Base-by-base conservation (phyloP, 257 asterid species). In the Petrea volubilis region DNA sequence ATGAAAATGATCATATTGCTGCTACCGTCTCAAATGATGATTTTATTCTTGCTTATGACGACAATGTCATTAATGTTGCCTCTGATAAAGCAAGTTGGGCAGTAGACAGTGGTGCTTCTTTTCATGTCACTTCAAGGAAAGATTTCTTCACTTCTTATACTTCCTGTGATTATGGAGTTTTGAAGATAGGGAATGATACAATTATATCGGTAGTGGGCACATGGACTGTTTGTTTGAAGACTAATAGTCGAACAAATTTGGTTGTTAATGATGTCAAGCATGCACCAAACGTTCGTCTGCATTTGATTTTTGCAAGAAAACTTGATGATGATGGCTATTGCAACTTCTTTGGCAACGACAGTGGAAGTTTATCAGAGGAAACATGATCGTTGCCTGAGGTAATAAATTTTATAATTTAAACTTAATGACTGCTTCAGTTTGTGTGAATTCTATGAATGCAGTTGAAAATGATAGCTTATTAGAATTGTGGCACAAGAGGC, bases 271-370 rank as follows among this genome's bases (percentile, higher is more conserved):
- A 44, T 44, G 51, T 44, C 51, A 15, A 44, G 21, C 51, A 44
- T 44, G 51, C 51, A 8, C 51, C 51, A 8, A 44, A 13, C 13
- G 17, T 44, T 2, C 17, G 51, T 44, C 14, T 44, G 20, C 51
- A 43, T 21, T 36, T 63, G 13, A 25, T 63, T 9, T 23, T 40
- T 13, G 13, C 12, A 17, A 24, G 24, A n/a, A 6, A 59, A 6
- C 65, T 59, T 33, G 65, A 59, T 57, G 64, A 57, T 57, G 64
- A 28, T 28, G 15, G n/a, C n/a, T n/a, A n/a, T n/a, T n/a, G n/a
- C n/a, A n/a, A n/a, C n/a, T n/a, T n/a, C n/a, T n/a, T n/a, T 33
- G 1, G 38, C 38, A 33, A 33, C 7, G 38, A 33, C 38, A 33
- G 7, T 33, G 38, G 38, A 55, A 9, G 9, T 13, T 55, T 7